phyloP scores from a whole-genome alignment of 306 rosid genomes.

The Vigna angularis region DNA sequence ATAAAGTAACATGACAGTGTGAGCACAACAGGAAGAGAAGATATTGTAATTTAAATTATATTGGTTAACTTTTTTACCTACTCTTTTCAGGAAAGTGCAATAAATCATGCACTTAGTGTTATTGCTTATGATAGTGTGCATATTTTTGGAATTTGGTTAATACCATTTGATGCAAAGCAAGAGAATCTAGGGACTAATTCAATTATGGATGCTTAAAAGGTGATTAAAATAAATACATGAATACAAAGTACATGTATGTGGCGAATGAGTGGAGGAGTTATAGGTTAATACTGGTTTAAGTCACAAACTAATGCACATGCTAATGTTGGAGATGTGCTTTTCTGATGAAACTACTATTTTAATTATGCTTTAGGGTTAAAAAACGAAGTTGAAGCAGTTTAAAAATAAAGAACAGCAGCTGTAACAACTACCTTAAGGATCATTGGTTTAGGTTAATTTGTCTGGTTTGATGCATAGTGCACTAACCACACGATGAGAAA shows the following conservation, averaged over 20 bases:
- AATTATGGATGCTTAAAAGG: background rate
- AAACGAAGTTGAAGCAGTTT: background rate
- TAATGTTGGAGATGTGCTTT: background rate
- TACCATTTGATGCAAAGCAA: background rate
- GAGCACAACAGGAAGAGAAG: background rate
- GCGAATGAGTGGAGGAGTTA: background rate
- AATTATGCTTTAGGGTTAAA: background rate
- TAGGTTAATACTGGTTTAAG: background rate
- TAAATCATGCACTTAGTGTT: background rate
- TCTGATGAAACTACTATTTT: background rate
- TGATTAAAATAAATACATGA: conserved; percentile 8
- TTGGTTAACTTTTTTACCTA: conserved; percentile 9
- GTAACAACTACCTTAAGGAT: conserved; percentile 37
- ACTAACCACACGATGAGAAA: background rate
- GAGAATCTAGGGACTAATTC: background rate
- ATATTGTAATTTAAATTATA: background rate
- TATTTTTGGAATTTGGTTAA: background rate
- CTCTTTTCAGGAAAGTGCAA: background rate
- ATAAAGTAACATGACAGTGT: background rate
- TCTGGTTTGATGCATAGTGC: background rate
- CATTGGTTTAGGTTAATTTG: conserved; percentile 16
- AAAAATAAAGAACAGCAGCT: background rate
- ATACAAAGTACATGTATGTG: background rate
- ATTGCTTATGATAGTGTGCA: background rate
- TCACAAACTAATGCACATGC: background rate